These are phyloP conservation scores for Nephromyces sp. DNA, from an alignment of 169 alveolate species.

Conservation along the genomic window DNA sequence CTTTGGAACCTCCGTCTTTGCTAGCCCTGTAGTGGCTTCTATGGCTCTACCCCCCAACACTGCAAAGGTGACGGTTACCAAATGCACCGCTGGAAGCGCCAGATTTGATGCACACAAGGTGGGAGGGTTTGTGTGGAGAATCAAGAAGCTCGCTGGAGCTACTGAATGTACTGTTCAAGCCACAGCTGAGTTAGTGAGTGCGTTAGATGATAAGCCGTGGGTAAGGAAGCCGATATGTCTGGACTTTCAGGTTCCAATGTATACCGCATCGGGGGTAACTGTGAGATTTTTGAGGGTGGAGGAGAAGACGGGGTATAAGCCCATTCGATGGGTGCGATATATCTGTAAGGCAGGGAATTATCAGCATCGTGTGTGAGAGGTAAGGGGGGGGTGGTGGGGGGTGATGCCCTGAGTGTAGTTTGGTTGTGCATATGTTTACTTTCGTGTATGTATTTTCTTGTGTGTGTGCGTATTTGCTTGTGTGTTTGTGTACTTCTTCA, in stretches of 20 bases:
- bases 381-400: too few relatives aligned
- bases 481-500: too few relatives aligned
- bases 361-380: conserved; percentile 69
- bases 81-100: not conserved
- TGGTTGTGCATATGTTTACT: too few relatives aligned
- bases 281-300: conserved; percentile 63
- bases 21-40: not conserved
- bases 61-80: not conserved
- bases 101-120: not conserved
- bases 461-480: too few relatives aligned
- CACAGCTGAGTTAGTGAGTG: not conserved
- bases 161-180: not conserved
- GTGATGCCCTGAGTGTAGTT: too few relatives aligned
- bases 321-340: conserved; percentile 79
- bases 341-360: conserved; percentile 81
- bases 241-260: conserved; percentile 80
- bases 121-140: not conserved
- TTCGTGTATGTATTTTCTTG: too few relatives aligned
- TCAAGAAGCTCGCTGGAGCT: not conserved
- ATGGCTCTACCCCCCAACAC: not conserved
- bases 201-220: conserved; percentile 49
- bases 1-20: not conserved
- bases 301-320: conserved; percentile 75
- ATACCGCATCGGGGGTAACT: conserved; percentile 80
- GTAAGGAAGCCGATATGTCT: conserved; percentile 75